Evolutionary conservation across 148 eudicot species (phyloP), one percentile per base, ranked within the genome.

Genomic region (Cornus florida): DNA sequence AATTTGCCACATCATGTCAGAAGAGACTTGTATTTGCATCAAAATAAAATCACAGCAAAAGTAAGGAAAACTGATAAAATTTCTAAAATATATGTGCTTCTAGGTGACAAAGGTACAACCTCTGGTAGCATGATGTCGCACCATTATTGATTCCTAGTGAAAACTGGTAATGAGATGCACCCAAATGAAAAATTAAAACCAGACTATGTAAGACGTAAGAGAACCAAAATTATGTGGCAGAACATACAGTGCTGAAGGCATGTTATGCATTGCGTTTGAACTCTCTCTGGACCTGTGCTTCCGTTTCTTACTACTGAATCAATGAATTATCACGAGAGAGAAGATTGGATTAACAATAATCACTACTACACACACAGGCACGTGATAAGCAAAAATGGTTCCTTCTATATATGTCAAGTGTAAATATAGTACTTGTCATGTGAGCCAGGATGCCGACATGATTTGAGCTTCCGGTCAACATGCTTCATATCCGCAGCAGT

Each of bases 391-490:
- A 7, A 43, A 43, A 43, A 43, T 9, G 48, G 48, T 4, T 43
- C 48, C 48, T 43, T 43, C 48, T 43, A 43, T 43, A 43, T 53
- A 53, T 53, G 59, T 53, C 14, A 3, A 78, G 75, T 59, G 53
- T 72, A 79, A 20, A 41, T 78, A 80, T 22, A 70, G 31, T 93
- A 95, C 97, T 94, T 95, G 77, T 95, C 97, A 79, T 91, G 95
- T 75, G 97, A 93, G 78, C 93, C 88, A 31, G 90, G 85, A 43
- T 95, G 95, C 80, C 89, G 89, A 80, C 97, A 95, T 39, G 92
- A 93, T 85, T 91, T 93, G 68, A 95, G 92, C 83, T 95, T 95
- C 85, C 93, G 91, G 50, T 94, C 97, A 87, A 88, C 86, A 81
- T 90, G 92, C 81, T 87, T 94, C 86, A 92, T 85, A 73, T 94